Conservation (phyloP, 139 green algal species). For the Chlamydomonas schloesseri region DNA sequence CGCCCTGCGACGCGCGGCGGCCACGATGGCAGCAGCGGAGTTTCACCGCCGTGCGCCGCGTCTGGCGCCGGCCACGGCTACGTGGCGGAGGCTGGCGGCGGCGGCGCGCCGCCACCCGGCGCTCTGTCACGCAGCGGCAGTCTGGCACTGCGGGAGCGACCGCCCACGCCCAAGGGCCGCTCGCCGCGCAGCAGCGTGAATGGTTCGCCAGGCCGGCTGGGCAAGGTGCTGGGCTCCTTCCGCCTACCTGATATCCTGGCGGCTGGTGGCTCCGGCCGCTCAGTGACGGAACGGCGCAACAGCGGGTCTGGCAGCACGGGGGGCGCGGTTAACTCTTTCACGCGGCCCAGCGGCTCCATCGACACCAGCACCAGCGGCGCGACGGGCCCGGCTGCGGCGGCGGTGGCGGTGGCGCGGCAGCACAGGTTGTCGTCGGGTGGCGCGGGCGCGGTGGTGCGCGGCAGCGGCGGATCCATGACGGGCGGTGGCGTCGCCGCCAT, state of each 20-base stretch:
- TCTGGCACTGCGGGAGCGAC: constrained; percentile 13
- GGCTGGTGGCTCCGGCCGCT: not conserved
- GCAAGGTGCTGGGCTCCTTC: constrained; percentile 10
- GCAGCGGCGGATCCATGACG: not conserved
- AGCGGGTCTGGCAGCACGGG: not conserved
- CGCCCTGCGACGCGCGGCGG: not conserved
- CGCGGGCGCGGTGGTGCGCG: not conserved
- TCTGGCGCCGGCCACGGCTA: not conserved
- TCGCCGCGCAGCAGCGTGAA: not conserved
- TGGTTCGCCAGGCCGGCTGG: not conserved
- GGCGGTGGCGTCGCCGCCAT: not conserved
- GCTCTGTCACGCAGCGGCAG: too few species aligned
- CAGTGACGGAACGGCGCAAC: not conserved
- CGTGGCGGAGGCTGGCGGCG: not conserved
- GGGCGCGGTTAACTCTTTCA: too few species aligned
- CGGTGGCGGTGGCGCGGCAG: too few species aligned
- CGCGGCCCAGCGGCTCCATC: too few species aligned
- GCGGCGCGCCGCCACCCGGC: not conserved
- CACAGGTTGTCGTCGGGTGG: not conserved
- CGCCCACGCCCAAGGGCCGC: constrained; percentile 2
- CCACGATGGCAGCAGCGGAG: too few species aligned
- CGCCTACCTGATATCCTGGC: constrained; percentile 12
- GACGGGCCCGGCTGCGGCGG: too few species aligned
- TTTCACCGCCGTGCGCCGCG: not conserved
- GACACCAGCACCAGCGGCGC: too few species aligned